Base-by-base conservation (phyloP, 2,329 filamentous ascomycete genomes). In the Xylariales sp. region DNA sequence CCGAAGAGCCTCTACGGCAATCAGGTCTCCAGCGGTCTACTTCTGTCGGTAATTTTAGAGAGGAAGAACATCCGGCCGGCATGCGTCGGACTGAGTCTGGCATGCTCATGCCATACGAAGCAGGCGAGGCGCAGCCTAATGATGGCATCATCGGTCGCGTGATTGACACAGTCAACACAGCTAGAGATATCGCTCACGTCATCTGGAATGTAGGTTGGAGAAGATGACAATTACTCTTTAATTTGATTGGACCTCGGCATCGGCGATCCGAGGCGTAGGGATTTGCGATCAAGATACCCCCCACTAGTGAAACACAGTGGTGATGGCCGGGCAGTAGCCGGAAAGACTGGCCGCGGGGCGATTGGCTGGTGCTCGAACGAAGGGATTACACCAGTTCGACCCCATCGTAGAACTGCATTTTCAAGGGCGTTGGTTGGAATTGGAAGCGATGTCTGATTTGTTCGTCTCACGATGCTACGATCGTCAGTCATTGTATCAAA, bases 91-190 rank as follows among this genome's bases (percentile, higher is more conserved):
- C 93, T 23, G 85, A 89, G 58, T 96, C 93, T 46, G 94, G 93
- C 73, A 97, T 97, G 93, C 91, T 97, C 75, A 94, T 97, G 91
- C 93, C 93, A 7, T 91, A 90, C 73, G 92, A 94, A 73, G 91
- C 94, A 73, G 89, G 89, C 68, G 92, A 93, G 71, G 83, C 80
- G 77, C 85, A 79, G 54, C 82, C 85, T 68, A 87, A 83, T 75
- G 83, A 86, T 59, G 91, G 91, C 54, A 85, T 97, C 63, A 87
- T 97, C 76, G 91, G 92, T 68, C 89, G 90, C 74, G 90, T 97
- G 57, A 89, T 94, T 77, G 92, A 97, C 81, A 95, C 92, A 75
- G 87, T 91, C 80, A 91, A 91, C 80, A 91, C 89, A 58, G 89
- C 89, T 72, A 87, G 89, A 74, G 89, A 91, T 75, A 91, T 91